Evolutionary conservation across 768 basidiomycete species (phyloP).

Genomic region (Auricularia heimuer): DNA sequence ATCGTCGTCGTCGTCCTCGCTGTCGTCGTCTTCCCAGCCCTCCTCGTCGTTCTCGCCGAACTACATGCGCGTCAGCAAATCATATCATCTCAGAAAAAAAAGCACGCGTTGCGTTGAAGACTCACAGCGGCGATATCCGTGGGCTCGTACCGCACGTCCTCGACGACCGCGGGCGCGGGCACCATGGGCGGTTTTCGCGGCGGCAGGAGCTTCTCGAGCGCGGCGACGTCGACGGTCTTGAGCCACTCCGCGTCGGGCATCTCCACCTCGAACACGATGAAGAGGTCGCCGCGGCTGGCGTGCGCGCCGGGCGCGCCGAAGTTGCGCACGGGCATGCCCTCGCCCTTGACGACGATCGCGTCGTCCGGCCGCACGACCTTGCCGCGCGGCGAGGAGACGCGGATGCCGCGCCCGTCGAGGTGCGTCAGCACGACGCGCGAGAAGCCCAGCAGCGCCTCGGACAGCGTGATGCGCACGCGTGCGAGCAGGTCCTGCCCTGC

Average conservation of each 20-base stretch:
- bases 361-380: constrained; percentile 69
- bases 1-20: constrained; percentile 45
- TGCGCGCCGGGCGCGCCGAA: constrained; percentile 46
- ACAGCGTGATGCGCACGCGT: constrained; percentile 76
- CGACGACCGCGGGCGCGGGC: constrained; percentile 60
- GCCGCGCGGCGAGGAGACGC: constrained; percentile 60
- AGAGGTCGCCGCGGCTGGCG: constrained; percentile 59
- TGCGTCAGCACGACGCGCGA: constrained; percentile 84
- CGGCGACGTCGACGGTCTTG: constrained; percentile 50
- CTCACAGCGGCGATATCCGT: constrained; percentile 77
- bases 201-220: constrained; percentile 56
- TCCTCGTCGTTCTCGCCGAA: constrained; percentile 58
- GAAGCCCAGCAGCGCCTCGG: constrained; percentile 93
- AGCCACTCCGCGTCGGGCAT: constrained; percentile 83
- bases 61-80: constrained; percentile 45
- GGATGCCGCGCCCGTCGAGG: constrained; percentile 87
- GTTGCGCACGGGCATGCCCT: constrained; percentile 71
- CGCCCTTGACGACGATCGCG: constrained; percentile 64
- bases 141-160: constrained; percentile 63
- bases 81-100: constrained; percentile 33
- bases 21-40: constrained; percentile 62
- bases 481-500: constrained; percentile 74
- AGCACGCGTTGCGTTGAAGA: constrained; percentile 66
- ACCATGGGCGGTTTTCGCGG: constrained; percentile 67
- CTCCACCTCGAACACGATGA: constrained; percentile 74